A percentile compares a stretch with the other conserved stretches of the same genome.
These are phyloP conservation scores for Zymoseptoria tritici DNA, from an alignment of 2,329 filamentous ascomycete genomes.

Conservation along the genomic window DNA sequence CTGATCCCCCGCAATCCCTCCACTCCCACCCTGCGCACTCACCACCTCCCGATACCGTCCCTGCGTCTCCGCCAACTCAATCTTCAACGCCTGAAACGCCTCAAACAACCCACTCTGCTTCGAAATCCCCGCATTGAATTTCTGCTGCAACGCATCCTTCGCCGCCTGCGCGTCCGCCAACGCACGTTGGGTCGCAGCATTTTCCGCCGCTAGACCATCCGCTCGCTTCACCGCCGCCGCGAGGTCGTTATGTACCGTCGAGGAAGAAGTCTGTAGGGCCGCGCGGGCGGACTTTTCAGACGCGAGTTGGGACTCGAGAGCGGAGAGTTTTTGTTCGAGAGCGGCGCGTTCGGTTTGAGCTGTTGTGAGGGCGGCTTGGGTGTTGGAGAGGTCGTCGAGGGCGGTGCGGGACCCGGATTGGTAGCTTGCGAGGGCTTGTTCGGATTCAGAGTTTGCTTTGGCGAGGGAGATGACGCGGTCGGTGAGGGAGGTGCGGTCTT, in stretches of 20 bases:
- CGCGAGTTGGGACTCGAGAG: background rate
- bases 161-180: background rate
- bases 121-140: conserved; percentile 2
- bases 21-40: background rate
- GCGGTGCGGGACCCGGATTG: background rate
- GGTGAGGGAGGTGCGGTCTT: background rate
- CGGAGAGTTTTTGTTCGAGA: background rate
- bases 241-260: background rate
- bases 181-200: background rate
- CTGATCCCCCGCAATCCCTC: background rate
- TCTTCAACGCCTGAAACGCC: conserved; percentile 6
- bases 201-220: background rate
- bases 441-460: background rate
- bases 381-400: background rate
- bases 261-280: background rate
- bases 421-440: background rate
- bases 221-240: background rate
- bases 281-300: background rate
- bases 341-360: background rate
- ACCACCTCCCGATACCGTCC: background rate
- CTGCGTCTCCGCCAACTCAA: conserved; percentile 4
- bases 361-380: background rate
- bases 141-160: background rate
- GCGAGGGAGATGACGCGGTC: background rate
- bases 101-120: conserved; percentile 1